These are phyloP conservation scores for Mycena venus DNA, from an alignment of 768 basidiomycete species.

Conservation along the genomic window DNA sequence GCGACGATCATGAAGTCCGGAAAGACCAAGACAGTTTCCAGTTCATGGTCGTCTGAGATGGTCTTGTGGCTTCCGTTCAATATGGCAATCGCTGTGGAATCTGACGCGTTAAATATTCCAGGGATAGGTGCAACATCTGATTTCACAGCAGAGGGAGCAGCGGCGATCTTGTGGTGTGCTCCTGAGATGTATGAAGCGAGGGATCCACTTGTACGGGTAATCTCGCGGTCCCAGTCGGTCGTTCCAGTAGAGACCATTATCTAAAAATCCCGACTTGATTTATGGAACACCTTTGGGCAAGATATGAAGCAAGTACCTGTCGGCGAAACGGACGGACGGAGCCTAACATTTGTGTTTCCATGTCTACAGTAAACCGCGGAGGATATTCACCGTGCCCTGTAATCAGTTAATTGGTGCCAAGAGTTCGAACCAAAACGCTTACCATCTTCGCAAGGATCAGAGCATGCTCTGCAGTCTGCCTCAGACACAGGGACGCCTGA, in stretches of 20 bases:
- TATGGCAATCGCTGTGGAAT: slow-evolving; percentile 72
- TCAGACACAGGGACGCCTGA: slow-evolving; percentile 74
- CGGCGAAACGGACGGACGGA: slow-evolving; percentile 86
- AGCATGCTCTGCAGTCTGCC: slow-evolving; percentile 80
- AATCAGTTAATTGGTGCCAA: slow-evolving; percentile 25
- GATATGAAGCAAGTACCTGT: slow-evolving; percentile 62
- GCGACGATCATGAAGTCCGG: slow-evolving; percentile 92
- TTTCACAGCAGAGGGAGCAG: slow-evolving; percentile 33
- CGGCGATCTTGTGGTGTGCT: slow-evolving; percentile 30
- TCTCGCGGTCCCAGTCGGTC: slow-evolving; percentile 88
- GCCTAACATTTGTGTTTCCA: slow-evolving; percentile 85
- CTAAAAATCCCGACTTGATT: slow-evolving; percentile 51
- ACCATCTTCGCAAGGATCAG: slow-evolving; percentile 85
- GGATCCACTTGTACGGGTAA: slow-evolving; percentile 77
- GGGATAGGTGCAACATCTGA: slow-evolving; percentile 51
- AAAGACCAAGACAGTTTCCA: slow-evolving; percentile 90
- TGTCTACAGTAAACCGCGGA: slow-evolving; percentile 80
- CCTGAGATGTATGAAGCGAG: slow-evolving; percentile 67
- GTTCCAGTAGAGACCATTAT: slow-evolving; percentile 92
- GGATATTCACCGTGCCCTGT: slow-evolving; percentile 84
- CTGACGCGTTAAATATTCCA: slow-evolving; percentile 73
- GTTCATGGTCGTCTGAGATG: slow-evolving; percentile 69
- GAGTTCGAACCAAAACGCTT: slow-evolving; percentile 46
- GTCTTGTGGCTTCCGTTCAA: slow-evolving; percentile 88
- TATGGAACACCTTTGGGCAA: no score